Base-by-base conservation (phyloP, 2,329 filamentous ascomycete species). In the Colletotrichum ledebouriae region DNA sequence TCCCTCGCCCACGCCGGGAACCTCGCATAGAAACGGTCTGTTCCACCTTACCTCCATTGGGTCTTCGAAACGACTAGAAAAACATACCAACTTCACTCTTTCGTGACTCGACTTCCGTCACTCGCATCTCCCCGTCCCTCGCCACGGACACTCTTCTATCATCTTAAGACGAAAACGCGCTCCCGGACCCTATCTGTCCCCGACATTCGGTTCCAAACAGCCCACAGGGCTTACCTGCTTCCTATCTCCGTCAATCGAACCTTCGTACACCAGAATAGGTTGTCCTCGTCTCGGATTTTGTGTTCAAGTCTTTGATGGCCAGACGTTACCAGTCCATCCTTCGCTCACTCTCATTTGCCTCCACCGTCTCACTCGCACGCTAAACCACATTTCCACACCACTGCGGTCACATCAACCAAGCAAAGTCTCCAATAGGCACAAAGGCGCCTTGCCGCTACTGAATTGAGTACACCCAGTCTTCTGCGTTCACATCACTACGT, bases 81-180 rank as follows among this genome's bases (percentile, higher is more conserved):
- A 37, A 52, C 17, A 41, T 12, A 39, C n/a, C 60, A 20, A 49
- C 60, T 37, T 7, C 6, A 9, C 20, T 46, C 50, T 46, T n/a
- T n/a, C 20, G n/a, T 41, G 15, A 6, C 13, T 17, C 10, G 42
- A 47, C 33, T 37, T 10, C 22, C 37, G 34, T 37, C n/a, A 47
- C 44, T 25, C 33, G 17, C n/a, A 17, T 22, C 41, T 56, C 42
- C 41, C 41, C 57, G 34, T 57, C 42, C 34, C 42, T 41, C 29
- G 41, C 49, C 37, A 20, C 59, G 15, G 17, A 37, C 33, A 33
- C 11, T 13, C 7, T n/a, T 17, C 64, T 29, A 59, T 63, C 64
- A 41, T 63, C 64, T 64, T 33, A 53, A 67, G 60, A 53, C 64
- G 39, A 67, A 58, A 46, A 67, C 46, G 60, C 60, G 59, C 64